A percentile compares a stretch with the other conserved stretches of the same genome.
These are phyloP conservation scores for Cucurbita ficifolia DNA, from an alignment of 306 rosid genomes.

Conservation along the genomic window DNA sequence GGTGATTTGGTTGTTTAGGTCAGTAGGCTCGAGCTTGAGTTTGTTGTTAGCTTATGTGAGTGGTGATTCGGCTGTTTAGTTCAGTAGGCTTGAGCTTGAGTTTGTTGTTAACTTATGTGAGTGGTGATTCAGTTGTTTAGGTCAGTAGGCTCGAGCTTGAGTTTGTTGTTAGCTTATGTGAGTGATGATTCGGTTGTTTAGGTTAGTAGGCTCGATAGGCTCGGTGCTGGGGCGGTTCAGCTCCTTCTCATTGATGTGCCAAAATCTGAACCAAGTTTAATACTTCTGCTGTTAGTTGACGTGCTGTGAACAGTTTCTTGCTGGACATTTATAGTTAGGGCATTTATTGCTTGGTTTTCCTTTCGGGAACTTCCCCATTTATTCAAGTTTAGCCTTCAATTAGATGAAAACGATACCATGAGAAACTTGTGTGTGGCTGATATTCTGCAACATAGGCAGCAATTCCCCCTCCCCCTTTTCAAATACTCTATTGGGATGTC, in stretches of 20 bases:
- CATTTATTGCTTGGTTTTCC: neutral
- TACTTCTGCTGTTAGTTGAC: neutral
- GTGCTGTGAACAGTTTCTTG: neutral
- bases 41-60: neutral
- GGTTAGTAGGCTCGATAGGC: neutral
- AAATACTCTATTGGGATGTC: neutral
- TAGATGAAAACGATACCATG: neutral
- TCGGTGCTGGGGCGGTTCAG: neutral
- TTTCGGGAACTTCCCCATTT: neutral
- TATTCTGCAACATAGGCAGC: neutral
- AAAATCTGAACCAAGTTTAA: neutral
- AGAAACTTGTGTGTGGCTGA: neutral
- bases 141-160: neutral
- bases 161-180: neutral
- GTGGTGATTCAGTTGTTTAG: neutral
- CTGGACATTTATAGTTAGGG: neutral
- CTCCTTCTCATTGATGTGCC: neutral
- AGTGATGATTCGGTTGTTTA: neutral
- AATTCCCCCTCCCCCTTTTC: neutral
- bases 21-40: neutral
- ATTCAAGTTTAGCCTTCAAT: neutral
- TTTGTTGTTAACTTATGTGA: neutral
- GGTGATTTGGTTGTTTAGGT: neutral
- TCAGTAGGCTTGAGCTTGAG: neutral
- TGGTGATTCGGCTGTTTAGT: neutral